A percentile compares a stretch with the other conserved stretches of the same genome.
Evolutionary conservation across 2,329 filamentous ascomycete genomes (phyloP).

Genomic region (Whalleya microplaca): DNA sequence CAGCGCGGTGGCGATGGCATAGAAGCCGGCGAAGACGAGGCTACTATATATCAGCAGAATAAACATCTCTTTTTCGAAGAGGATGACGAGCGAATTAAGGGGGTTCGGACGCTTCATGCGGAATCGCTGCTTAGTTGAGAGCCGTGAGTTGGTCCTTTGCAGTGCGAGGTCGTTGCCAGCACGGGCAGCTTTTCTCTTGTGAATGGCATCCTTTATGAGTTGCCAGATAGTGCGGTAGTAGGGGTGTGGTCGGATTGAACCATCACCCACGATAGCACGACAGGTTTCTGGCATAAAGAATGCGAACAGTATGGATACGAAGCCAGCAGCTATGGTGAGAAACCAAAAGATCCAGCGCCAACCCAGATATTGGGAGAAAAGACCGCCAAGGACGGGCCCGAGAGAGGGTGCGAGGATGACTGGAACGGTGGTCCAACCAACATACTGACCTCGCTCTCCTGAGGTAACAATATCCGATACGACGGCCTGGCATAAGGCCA

Average conservation of each 20-base stretch:
- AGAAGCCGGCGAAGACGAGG: conserved; percentile 41
- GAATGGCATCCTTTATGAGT: conserved; percentile 23
- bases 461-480: conserved; percentile 61
- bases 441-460: conserved; percentile 58
- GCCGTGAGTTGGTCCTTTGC: neutral
- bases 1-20: conserved; percentile 39
- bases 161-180: neutral
- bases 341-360: conserved; percentile 60
- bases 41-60: conserved; percentile 40
- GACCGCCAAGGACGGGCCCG: conserved; percentile 55
- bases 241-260: conserved; percentile 42
- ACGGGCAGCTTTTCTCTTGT: neutral
- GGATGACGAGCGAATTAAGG: conserved; percentile 38
- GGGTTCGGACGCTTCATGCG: conserved; percentile 7
- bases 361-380: conserved; percentile 53
- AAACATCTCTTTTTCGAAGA: conserved; percentile 42
- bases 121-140: neutral
- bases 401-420: conserved; percentile 45
- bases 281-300: conserved; percentile 51
- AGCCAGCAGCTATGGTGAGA: conserved; percentile 43
- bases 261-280: conserved; percentile 49
- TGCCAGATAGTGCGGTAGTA: conserved; percentile 33
- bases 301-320: conserved; percentile 40
- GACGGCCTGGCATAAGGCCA: conserved; percentile 56
- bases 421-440: conserved; percentile 51